Conservation (phyloP, 1,284 basidiomycete species). For the Apiotrichum gamsii region DNA sequence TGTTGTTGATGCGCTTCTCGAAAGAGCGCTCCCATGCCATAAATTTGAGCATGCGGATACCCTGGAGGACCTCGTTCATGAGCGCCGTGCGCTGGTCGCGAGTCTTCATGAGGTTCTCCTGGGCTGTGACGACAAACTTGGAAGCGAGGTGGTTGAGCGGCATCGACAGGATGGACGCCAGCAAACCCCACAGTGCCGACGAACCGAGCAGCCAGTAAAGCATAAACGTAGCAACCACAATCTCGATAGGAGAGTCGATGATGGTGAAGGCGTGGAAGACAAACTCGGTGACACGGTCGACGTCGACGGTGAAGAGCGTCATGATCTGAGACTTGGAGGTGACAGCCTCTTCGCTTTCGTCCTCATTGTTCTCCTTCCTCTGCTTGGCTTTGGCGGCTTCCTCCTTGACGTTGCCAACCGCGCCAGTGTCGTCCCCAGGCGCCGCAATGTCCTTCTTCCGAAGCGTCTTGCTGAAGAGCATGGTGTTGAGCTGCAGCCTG, state of each 20-base stretch:
- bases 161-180: conserved; percentile 71
- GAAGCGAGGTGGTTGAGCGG: conserved; percentile 83
- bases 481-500: conserved; percentile 73
- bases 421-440: conserved; percentile 24
- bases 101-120: conserved; percentile 86
- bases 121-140: conserved; percentile 71
- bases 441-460: conserved; percentile 74
- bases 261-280: conserved; percentile 57
- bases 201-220: conserved; percentile 71
- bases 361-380: conserved; percentile 41
- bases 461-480: conserved; percentile 81
- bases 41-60: conserved; percentile 92
- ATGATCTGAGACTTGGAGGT: conserved; percentile 85
- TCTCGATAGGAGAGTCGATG: conserved; percentile 77
- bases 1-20: conserved; percentile 64
- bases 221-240: conserved; percentile 68
- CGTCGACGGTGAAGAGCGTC: conserved; percentile 65
- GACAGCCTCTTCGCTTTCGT: conserved; percentile 65
- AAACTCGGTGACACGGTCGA: conserved; percentile 80
- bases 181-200: conserved; percentile 66
- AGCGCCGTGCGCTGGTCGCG: conserved; percentile 81
- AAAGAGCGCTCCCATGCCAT: conserved; percentile 95
- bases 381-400: conserved; percentile 38
- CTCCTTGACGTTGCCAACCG: conserved; percentile 23
- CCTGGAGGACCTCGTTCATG: conserved; percentile 90